Evolutionary conservation across 192 early-diverging fungal genomes (phyloP).

Genomic region (Entomortierella beljakovae): DNA sequence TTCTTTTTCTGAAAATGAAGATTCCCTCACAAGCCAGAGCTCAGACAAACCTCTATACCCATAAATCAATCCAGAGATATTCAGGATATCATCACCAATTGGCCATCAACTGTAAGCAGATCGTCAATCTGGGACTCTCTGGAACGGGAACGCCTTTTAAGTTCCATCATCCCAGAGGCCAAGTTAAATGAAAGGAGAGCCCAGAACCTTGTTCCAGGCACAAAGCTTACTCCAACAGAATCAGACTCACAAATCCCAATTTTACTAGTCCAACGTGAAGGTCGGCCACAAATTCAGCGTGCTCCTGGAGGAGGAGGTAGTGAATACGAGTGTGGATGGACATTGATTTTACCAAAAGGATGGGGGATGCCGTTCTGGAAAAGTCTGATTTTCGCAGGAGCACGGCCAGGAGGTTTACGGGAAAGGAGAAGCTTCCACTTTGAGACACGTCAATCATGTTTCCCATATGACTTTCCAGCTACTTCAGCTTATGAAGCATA

Average conservation of each 20-base stretch:
- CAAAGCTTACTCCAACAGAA: conserved; percentile 62
- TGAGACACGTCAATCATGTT: conserved; percentile 80
- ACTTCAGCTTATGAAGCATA: conserved; percentile 72
- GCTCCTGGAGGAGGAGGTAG: conserved; percentile 49
- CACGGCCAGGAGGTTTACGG: conserved; percentile 79
- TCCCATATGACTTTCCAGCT: conserved; percentile 89
- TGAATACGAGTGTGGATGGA: conserved; percentile 80
- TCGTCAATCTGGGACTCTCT: conserved; percentile 71
- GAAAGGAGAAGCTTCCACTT: conserved; percentile 80
- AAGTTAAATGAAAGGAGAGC: conserved; percentile 53
- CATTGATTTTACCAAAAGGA: conserved; percentile 80
- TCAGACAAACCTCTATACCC: conserved; percentile 49
- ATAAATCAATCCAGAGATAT: conserved; percentile 34
- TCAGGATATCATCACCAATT: conserved; percentile 59
- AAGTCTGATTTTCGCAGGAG: conserved; percentile 88
- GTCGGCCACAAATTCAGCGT: conserved; percentile 18
- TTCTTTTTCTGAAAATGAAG: conserved; percentile 27
- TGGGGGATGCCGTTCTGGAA: conserved; percentile 93
- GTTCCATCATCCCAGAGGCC: conserved; percentile 23
- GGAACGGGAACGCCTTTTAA: conserved; percentile 53
- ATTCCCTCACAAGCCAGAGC: conserved; percentile 65
- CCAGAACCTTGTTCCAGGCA: conserved; percentile 79
- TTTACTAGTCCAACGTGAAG: conserved; percentile 82
- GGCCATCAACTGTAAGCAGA: conserved; percentile 66
- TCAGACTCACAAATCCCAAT: conserved; percentile 81